These are phyloP conservation scores for Pouteria glomerata DNA, from an alignment of 148 eudicot species.

Conservation along the genomic window DNA sequence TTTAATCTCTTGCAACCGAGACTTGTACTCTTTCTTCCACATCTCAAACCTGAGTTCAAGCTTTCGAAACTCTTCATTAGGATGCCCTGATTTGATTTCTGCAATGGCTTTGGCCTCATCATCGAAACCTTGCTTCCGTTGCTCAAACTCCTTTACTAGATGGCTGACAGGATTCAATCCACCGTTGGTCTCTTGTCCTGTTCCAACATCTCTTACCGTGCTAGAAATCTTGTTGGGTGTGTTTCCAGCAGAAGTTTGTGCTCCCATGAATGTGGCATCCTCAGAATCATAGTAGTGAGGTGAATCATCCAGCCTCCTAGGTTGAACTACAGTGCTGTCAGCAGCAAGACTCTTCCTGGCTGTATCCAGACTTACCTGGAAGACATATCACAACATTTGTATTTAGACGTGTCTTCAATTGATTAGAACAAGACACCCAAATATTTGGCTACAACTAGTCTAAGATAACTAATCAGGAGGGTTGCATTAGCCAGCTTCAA, in stretches of 20 bases:
- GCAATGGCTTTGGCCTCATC: slow-evolving; percentile 59
- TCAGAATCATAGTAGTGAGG: slow-evolving; percentile 53
- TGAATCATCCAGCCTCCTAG: slow-evolving; percentile 36
- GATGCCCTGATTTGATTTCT: slow-evolving; percentile 42
- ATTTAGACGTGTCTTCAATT: background rate
- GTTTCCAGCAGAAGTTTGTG: slow-evolving; percentile 51
- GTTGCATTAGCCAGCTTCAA: background rate
- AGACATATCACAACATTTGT: background rate
- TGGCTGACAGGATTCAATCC: slow-evolving; percentile 29
- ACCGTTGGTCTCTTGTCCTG: slow-evolving; percentile 38
- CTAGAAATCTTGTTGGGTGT: slow-evolving; percentile 39
- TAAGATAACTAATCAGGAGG: background rate
- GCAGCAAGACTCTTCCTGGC: slow-evolving; percentile 41
- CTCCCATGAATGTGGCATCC: slow-evolving; percentile 36
- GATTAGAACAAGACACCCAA: background rate
- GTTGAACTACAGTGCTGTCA: slow-evolving; percentile 31
- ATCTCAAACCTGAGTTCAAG: slow-evolving; percentile 61
- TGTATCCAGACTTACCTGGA: slow-evolving; percentile 45
- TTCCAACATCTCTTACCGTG: slow-evolving; percentile 26
- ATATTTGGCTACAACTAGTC: background rate
- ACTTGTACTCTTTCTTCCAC: slow-evolving; percentile 83
- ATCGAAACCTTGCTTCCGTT: slow-evolving; percentile 47
- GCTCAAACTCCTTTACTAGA: slow-evolving; percentile 67
- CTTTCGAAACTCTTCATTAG: slow-evolving; percentile 58
- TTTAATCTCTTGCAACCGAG: slow-evolving; percentile 59